Base-by-base conservation (phyloP, 164 flowering plant genomes). In the Sextonia rubra region DNA sequence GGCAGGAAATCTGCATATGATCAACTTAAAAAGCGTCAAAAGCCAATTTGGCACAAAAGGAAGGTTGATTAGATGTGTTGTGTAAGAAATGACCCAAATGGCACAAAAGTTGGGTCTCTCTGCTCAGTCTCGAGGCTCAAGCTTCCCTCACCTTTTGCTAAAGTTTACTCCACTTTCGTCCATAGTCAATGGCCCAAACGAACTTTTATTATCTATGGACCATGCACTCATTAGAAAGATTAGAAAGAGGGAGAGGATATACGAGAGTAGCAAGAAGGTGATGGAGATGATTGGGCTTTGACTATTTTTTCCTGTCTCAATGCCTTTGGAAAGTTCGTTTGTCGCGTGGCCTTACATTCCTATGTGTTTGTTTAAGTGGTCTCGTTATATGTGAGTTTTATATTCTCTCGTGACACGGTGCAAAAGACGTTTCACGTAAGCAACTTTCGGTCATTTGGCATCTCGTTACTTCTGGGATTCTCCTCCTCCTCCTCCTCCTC, bases 201-300 rank as follows among this genome's bases (percentile, higher is more conserved):
- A 37, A 1, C 7, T 7, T 0, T 7, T 37, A 4, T 30, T 30
- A 5, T 0, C 7, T 32, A 0, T 7, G n/a, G n/a, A 37, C 8
- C 1, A 37, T 7, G 9, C 44, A 37, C 8, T 8, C 44, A 37
- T 7, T 1, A 7, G 44, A 37, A n/a, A n/a, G n/a, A n/a, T n/a
- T n/a, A n/a, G 11, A 37, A 5, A 30, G 11, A 32, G 44, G 8
- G 44, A 8, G 44, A 37, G 44, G 8, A 37, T 37, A 37, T 37
- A 37, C 44, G 8, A 37, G 44, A 37, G 44, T 37, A 37, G 44
- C 9, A 37, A 12, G 29, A 7, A n/a, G 65, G 17, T n/a, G 32
- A 25, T n/a, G 27, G 70, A 73, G 81, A 83, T 88, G 80, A 88
- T 86, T 88, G 91, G 91, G 90, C 90, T 82, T 86, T 87, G 87